phyloP scores from a whole-genome alignment of 2,329 filamentous ascomycete genomes.

The Ceratocystis huliohia region DNA sequence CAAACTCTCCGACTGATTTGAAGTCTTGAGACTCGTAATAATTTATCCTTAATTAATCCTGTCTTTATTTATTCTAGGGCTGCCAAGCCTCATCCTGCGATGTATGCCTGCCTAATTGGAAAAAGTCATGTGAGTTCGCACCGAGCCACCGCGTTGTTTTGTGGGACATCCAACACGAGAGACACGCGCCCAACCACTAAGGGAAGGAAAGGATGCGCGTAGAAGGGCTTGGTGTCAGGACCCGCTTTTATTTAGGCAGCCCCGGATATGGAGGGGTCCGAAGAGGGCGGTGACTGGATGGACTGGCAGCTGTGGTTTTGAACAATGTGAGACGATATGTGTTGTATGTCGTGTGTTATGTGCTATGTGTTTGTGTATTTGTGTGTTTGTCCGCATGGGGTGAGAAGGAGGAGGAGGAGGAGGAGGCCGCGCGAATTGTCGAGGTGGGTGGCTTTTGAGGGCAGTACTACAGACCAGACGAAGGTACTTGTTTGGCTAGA shows the following conservation, averaged over 20 bases:
- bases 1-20: no score
- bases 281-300: background rate
- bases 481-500: no score
- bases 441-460: no score
- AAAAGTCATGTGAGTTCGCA: constrained; percentile 1
- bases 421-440: no score
- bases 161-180: background rate
- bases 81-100: background rate
- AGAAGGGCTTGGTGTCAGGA: background rate
- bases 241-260: background rate
- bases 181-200: background rate
- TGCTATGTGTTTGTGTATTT: no score
- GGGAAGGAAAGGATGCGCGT: background rate
- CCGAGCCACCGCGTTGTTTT: background rate
- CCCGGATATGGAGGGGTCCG: background rate
- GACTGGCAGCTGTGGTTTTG: no score
- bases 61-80: no score
- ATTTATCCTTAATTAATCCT: no score
- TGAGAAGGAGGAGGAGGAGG: no score
- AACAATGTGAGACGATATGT: background rate
- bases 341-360: background rate
- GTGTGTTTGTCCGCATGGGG: no score
- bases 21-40: no score
- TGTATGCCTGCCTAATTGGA: background rate
- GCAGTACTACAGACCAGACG: no score